Conservation (phyloP, 139 green algal species). For the Chlorella vulgaris region DNA sequence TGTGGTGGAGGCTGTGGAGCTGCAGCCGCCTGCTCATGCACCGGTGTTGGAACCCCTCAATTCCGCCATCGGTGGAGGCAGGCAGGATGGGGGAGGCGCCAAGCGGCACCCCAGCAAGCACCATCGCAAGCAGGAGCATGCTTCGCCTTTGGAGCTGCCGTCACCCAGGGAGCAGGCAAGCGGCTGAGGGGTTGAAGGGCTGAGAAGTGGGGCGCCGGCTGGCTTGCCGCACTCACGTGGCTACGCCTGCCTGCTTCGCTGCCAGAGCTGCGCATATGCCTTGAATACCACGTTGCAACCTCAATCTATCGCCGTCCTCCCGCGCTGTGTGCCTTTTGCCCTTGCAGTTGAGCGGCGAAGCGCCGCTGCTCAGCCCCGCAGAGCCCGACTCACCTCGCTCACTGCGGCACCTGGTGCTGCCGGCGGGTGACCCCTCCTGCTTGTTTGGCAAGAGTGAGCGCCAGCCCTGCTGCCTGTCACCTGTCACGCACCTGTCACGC, state of each 20-base stretch:
- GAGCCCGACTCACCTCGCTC: conserved; percentile 13
- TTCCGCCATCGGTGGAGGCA: neutral
- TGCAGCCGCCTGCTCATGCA: neutral
- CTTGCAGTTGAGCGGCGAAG: neutral
- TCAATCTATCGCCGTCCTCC: neutral
- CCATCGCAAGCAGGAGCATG: neutral
- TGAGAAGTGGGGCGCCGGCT: neutral
- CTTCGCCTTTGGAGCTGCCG: conserved; percentile 6
- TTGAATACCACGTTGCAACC: neutral
- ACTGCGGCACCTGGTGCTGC: conserved; percentile 36
- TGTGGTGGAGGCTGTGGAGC: neutral
- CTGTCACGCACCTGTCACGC: too few relatives aligned
- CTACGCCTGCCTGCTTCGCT: neutral
- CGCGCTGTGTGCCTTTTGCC: neutral
- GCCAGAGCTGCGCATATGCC: neutral
- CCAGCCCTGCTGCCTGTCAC: neutral
- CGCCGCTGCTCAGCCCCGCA: neutral
- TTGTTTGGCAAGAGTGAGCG: conserved; percentile 22
- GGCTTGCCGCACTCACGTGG: neutral
- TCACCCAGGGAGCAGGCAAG: neutral
- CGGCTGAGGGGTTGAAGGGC: too few relatives aligned
- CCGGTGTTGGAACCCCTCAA: neutral
- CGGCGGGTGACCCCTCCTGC: conserved; percentile 14
- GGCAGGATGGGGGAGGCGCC: neutral
- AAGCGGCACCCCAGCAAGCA: neutral